phyloP scores from a whole-genome alignment of 2,329 filamentous ascomycete species.

The Sporothrix protearum region DNA sequence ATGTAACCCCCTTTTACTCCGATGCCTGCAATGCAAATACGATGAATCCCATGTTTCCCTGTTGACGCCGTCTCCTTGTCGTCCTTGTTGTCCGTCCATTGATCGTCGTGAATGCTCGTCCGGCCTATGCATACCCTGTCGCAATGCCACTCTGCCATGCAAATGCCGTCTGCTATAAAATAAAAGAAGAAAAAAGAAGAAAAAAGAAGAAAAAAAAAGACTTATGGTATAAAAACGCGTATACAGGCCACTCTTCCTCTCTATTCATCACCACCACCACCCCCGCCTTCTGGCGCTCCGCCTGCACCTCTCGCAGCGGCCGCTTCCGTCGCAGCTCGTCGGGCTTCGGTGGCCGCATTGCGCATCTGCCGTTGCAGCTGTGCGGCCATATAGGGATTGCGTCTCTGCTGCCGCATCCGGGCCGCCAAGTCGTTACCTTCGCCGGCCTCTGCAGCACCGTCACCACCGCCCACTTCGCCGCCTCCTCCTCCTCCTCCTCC shows the following conservation, averaged over 20 bases:
- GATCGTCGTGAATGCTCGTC: not conserved
- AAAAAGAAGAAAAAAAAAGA: too few species aligned
- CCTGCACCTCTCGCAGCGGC: not conserved
- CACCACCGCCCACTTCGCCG: not conserved
- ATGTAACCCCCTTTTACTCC: not conserved
- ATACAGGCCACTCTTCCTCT: not conserved
- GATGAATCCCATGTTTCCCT: not conserved
- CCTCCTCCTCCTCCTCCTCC: not conserved
- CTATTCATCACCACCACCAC: not conserved
- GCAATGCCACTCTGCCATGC: not conserved
- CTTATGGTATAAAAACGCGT: not conserved
- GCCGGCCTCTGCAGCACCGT: not conserved
- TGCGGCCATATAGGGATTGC: slow-evolving; percentile 24
- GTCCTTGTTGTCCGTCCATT: not conserved
- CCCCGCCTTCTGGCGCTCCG: not conserved
- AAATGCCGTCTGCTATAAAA: not conserved
- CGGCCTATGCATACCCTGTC: not conserved
- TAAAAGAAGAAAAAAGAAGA: too few species aligned
- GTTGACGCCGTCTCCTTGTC: not conserved
- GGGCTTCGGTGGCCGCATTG: not conserved
- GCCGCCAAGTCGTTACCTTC: not conserved
- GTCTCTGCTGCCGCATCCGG: slow-evolving; percentile 14
- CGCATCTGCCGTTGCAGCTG: slow-evolving; percentile 22
- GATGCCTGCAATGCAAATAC: not conserved
- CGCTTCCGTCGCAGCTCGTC: not conserved